Evolutionary conservation across 257 asterid genomes (phyloP).

Genomic region (Solanum megistacrolobum): DNA sequence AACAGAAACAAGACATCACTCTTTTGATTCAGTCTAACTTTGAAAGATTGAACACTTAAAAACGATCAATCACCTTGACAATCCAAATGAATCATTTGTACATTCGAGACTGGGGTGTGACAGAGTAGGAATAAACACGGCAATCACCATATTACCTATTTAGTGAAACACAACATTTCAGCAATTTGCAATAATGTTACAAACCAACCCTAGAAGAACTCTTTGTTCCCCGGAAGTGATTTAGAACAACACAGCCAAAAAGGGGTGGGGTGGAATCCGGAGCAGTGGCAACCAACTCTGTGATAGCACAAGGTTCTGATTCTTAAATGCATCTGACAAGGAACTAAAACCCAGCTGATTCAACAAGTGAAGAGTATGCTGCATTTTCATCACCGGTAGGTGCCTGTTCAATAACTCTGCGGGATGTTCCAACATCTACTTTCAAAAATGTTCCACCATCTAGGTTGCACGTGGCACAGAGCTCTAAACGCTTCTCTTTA

Average conservation of each 20-base stretch:
- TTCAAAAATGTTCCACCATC: constrained; percentile 21
- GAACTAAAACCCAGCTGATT: constrained; percentile 74
- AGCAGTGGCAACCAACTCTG: background rate
- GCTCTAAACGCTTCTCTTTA: constrained; percentile 45
- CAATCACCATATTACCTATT: background rate
- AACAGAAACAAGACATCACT: background rate
- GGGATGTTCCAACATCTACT: constrained; percentile 7
- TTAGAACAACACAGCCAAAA: background rate
- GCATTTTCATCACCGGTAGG: constrained; percentile 62
- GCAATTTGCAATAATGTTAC: background rate
- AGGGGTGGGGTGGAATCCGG: background rate
- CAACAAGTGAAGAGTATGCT: constrained; percentile 77
- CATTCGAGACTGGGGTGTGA: background rate
- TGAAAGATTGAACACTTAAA: background rate
- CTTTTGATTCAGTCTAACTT: background rate
- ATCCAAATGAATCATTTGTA: background rate
- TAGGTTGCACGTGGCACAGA: constrained; percentile 44
- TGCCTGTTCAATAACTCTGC: constrained; percentile 15
- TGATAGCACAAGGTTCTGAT: background rate
- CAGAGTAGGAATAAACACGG: background rate
- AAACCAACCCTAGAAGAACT: background rate
- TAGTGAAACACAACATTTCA: background rate
- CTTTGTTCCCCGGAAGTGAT: background rate
- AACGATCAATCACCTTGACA: background rate
- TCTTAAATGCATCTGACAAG: background rate